Base-by-base conservation (phyloP, 2,329 filamentous ascomycete genomes). In the Fusarium poae region DNA sequence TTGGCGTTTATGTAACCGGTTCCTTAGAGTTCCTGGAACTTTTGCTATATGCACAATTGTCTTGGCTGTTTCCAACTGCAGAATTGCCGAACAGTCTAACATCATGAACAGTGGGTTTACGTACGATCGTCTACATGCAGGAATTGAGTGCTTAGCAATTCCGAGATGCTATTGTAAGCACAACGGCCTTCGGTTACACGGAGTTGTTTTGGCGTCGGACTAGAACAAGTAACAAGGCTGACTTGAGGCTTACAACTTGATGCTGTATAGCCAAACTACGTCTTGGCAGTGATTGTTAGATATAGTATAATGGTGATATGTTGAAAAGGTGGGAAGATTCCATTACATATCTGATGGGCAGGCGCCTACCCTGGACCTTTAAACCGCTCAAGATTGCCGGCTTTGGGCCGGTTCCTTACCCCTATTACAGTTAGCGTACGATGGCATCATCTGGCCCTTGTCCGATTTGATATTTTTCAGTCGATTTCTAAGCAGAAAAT, bases 401-500 rank as follows among this genome's bases (percentile, higher is more conserved):
- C 32, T 50, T 23, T 23, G 23, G 12, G n/a, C 48, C 48, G 54
- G 57, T 50, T 34, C n/a, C 15, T 57, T 4, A 32, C 20, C 20
- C 65, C 61, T 45, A 34, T 65, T 68, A 37, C 37, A 73, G 62
- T 58, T 73, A 72, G 70, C 70, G 70, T 30, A 35, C 9, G 62
- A 74, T 74, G 66, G 63, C 72, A 73, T 65, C 68, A 74, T 74
- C 63, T 39, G 52, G 56, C 59, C 71, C 52, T 53, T 48, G 44
- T 67, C 71, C 53, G 66, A 72, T 73, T 68, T 68, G 68, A 61
- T 43, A 51, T 30, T 29, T 29, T 29, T 45, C 16, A 25, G 40
- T 40, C 68, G 72, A 74, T 74, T 74, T 74, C 72, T 74, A 74
- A 74, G 72, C 72, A 74, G 32, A 57, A 62, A 62, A 58, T 50